Evolutionary conservation across 768 basidiomycete species (phyloP).

Genomic region (Terana coerulea): DNA sequence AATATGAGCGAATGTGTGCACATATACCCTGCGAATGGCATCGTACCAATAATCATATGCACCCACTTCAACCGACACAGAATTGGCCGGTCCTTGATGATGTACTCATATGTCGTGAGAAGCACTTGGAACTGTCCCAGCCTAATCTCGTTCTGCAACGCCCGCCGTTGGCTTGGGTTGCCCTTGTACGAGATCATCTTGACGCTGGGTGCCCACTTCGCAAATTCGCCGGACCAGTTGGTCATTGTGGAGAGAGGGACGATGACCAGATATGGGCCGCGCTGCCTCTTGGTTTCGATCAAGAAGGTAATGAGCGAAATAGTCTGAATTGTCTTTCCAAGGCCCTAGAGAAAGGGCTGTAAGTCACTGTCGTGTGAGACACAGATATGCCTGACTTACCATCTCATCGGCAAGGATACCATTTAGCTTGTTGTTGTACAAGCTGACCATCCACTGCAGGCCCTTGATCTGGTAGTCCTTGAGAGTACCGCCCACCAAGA

Average conservation of each 20-base stretch:
- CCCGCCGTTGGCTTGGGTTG: conserved; percentile 78
- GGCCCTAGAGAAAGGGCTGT: conserved; percentile 52
- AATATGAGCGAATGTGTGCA: neutral
- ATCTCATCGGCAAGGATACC: conserved; percentile 95
- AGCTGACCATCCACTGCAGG: conserved; percentile 96
- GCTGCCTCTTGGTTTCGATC: conserved; percentile 85
- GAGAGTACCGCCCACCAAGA: conserved; percentile 83
- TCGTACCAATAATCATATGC: conserved; percentile 92
- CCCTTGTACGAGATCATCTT: conserved; percentile 86
- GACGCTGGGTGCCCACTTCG: conserved; percentile 92
- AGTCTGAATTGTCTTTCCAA: conserved; percentile 92
- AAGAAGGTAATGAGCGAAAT: conserved; percentile 95
- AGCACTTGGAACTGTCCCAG: conserved; percentile 86
- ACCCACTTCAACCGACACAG: conserved; percentile 92
- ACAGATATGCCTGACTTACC: conserved; percentile 40
- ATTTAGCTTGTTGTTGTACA: conserved; percentile 95
- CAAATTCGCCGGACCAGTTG: conserved; percentile 95
- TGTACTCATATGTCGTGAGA: conserved; percentile 94
- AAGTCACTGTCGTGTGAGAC: conserved; percentile 8
- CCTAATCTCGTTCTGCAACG: conserved; percentile 73
- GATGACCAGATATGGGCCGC: conserved; percentile 94
- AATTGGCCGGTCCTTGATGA: conserved; percentile 93
- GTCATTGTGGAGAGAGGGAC: conserved; percentile 96
- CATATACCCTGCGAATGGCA: neutral
- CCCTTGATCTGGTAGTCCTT: conserved; percentile 97